phyloP scores from a whole-genome alignment of 768 basidiomycete species.

The Cytidiella melzeri region DNA sequence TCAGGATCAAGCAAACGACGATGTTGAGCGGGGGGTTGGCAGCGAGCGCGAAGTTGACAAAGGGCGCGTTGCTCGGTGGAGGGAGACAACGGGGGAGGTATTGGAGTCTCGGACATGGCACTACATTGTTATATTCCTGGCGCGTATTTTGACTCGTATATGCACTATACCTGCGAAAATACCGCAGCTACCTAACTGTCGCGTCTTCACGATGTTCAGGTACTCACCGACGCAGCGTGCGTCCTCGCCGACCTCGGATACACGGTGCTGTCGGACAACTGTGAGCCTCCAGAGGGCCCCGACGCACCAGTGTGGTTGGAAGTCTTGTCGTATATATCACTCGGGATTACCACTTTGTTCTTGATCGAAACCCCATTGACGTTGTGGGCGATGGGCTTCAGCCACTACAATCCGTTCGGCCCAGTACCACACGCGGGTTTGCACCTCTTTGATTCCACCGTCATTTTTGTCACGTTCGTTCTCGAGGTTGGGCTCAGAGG shows the following conservation, averaged over 20 bases:
- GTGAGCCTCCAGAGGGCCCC: slow-evolving; percentile 35
- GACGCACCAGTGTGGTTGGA: slow-evolving; percentile 57
- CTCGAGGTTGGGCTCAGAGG: slow-evolving; percentile 68
- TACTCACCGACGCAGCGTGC: slow-evolving; percentile 57
- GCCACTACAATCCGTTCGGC: slow-evolving; percentile 59
- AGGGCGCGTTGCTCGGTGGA: slow-evolving; percentile 11
- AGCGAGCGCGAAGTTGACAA: slow-evolving; percentile 1
- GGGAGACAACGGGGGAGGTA: slow-evolving; percentile 31
- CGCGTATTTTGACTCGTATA: slow-evolving; percentile 29
- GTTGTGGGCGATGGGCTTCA: slow-evolving; percentile 58
- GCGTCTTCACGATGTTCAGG: slow-evolving; percentile 29
- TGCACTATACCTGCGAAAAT: slow-evolving; percentile 5
- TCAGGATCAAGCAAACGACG: slow-evolving; percentile 15
- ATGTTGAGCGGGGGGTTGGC: slow-evolving; percentile 9
- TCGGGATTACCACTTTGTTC: slow-evolving; percentile 67
- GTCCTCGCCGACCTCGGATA: slow-evolving; percentile 71
- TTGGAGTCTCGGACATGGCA: slow-evolving; percentile 53
- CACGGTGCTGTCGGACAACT: slow-evolving; percentile 52
- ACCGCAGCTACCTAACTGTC: background rate
- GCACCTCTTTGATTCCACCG: slow-evolving; percentile 69
- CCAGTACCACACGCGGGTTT: slow-evolving; percentile 46
- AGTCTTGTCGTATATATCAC: slow-evolving; percentile 53
- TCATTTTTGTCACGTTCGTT: slow-evolving; percentile 69
- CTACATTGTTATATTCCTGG: slow-evolving; percentile 51
- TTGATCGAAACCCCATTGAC: slow-evolving; percentile 70